Conservation (phyloP, 768 basidiomycete genomes). For the Lactifluus rugatus region DNA sequence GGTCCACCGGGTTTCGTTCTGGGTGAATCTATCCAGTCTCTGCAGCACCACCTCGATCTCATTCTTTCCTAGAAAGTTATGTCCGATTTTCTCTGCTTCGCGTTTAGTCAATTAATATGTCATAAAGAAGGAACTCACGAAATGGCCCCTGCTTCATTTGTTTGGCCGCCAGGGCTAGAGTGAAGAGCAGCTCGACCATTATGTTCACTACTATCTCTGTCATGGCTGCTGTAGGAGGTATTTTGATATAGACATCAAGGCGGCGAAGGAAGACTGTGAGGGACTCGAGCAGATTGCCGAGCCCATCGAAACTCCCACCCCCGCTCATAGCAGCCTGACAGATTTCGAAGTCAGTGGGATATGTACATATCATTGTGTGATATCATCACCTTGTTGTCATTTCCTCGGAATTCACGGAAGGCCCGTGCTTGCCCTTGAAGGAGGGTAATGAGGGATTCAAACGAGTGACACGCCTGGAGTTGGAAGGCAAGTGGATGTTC, state of each 20-base stretch:
- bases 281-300: background rate
- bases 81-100: background rate
- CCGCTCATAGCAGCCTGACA: background rate
- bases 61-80: too few relatives aligned
- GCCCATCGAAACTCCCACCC: background rate
- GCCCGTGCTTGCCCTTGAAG: background rate
- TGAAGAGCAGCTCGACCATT: background rate
- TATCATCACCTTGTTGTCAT: background rate
- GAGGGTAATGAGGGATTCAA: background rate
- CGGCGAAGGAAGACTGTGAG: background rate
- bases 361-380: background rate
- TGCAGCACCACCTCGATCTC: background rate
- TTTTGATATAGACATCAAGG: background rate
- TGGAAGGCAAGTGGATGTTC: background rate
- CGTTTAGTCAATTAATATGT: background rate
- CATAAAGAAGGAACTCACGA: background rate
- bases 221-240: background rate
- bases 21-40: background rate
- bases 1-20: background rate
- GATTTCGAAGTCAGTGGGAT: background rate
- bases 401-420: background rate
- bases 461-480: background rate
- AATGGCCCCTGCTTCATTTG: background rate
- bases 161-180: background rate
- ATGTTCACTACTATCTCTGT: background rate